Conservation (phyloP, 75 land plant species). For the Chamaecyparis obtusa region DNA sequence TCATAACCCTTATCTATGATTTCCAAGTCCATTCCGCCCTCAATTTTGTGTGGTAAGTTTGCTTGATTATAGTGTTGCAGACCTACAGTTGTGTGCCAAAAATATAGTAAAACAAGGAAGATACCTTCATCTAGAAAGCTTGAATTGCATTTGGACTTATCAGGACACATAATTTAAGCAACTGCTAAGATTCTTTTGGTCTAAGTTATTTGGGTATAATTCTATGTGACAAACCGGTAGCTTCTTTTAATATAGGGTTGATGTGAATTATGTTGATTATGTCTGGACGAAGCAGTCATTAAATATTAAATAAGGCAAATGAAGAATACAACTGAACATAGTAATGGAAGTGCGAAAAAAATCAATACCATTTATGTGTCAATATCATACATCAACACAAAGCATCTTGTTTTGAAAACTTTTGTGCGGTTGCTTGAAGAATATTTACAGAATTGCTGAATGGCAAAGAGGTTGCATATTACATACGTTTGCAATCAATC, state of each 20-base stretch:
- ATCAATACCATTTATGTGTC: not conserved
- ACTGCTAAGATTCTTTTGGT: not conserved
- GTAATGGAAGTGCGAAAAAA: not conserved
- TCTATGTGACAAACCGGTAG: not conserved
- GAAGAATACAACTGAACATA: not conserved
- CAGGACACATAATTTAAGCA: not conserved
- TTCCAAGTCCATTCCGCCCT: not conserved
- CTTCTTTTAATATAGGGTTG: not conserved
- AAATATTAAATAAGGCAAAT: not conserved
- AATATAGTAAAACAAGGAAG: not conserved
- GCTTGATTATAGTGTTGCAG: not conserved
- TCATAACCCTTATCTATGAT: not conserved
- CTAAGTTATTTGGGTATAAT: not conserved
- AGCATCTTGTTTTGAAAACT: not conserved
- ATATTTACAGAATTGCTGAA: not conserved
- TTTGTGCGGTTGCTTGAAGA: not conserved
- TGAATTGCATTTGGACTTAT: not conserved
- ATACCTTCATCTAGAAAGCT: not conserved
- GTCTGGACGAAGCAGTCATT: not conserved
- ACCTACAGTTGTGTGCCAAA: not conserved
- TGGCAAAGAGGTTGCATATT: not conserved
- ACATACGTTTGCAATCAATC: not conserved
- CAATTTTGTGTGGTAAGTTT: not conserved
- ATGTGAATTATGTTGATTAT: not conserved
- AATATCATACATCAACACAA: not conserved